Percentiles rank a stretch among this genome's conserved stretches.
Conservation (phyloP, 768 basidiomycete species). For the Mycena metata region DNA sequence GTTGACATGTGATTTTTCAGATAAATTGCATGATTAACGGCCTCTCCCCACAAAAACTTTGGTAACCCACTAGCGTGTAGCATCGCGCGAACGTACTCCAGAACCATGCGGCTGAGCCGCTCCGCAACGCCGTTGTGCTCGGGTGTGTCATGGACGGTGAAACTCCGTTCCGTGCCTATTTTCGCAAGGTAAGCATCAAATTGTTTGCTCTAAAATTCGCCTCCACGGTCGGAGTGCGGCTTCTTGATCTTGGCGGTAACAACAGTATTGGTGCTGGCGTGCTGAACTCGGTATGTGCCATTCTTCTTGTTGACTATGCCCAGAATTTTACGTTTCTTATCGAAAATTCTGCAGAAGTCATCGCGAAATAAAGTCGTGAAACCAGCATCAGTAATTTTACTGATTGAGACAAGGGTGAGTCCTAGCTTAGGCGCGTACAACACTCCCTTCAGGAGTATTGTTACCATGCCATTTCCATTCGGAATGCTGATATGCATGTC, state of each 20-base stretch:
- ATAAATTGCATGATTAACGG: constrained; percentile 42
- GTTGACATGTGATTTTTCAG: constrained; percentile 46
- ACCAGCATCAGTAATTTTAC: constrained; percentile 45
- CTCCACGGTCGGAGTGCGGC: constrained; percentile 46
- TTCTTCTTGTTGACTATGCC: constrained; percentile 24
- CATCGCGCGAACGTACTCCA: constrained; percentile 50
- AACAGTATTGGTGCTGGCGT: too few species aligned
- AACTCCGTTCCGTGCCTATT: constrained; percentile 37
- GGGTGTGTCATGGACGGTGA: too few species aligned
- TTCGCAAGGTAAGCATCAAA: constrained; percentile 40
- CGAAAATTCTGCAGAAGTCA: constrained; percentile 44
- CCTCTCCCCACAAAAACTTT: constrained; percentile 50
- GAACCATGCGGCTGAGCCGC: constrained; percentile 47
- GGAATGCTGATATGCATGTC: constrained; percentile 46
- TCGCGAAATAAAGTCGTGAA: constrained; percentile 42
- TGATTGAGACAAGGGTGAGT: constrained; percentile 50
- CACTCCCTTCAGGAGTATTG: constrained; percentile 46
- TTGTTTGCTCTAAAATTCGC: constrained; percentile 43
- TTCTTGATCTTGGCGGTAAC: too few species aligned
- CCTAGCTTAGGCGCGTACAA: constrained; percentile 49
- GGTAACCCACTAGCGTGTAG: constrained; percentile 44
- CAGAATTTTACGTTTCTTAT: constrained; percentile 21
- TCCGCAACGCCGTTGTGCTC: constrained; percentile 57
- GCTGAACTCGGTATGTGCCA: constrained; percentile 33
- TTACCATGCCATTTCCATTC: constrained; percentile 37